Conservation (phyloP, 2,329 filamentous ascomycete genomes). For the Fusarium fujikuroi region DNA sequence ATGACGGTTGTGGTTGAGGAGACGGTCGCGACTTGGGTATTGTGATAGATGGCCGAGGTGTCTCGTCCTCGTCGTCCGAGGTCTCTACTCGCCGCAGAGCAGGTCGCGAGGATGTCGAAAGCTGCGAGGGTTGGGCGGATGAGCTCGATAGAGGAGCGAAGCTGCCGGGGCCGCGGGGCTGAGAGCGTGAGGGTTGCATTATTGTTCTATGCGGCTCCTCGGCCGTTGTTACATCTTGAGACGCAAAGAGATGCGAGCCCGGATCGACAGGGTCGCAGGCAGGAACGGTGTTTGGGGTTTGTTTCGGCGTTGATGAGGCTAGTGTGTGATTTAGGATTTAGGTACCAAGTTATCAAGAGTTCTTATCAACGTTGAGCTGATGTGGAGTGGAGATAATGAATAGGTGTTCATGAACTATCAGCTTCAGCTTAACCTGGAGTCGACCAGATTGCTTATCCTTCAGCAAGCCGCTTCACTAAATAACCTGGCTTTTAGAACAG, state of each 20-base stretch:
- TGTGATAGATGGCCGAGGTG: constrained; percentile 50
- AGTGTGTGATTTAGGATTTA: neutral
- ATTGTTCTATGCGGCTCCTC: constrained; percentile 44
- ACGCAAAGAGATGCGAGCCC: constrained; percentile 10
- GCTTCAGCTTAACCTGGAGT: neutral
- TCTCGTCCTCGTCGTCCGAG: constrained; percentile 43
- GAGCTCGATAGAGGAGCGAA: constrained; percentile 63
- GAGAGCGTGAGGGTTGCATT: constrained; percentile 62
- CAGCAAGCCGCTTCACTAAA: constrained; percentile 14
- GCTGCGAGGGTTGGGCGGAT: constrained; percentile 44
- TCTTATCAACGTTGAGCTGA: constrained; percentile 21
- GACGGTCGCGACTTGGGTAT: constrained; percentile 59
- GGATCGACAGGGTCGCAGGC: neutral
- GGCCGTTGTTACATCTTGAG: constrained; percentile 58
- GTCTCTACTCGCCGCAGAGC: constrained; percentile 50
- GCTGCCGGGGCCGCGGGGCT: constrained; percentile 63
- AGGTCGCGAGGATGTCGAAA: constrained; percentile 45
- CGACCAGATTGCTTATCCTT: neutral
- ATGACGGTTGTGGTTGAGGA: constrained; percentile 44
- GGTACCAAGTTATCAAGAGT: neutral
- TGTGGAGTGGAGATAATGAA: neutral
- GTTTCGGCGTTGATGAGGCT: constrained; percentile 1
- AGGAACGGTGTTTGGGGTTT: neutral
- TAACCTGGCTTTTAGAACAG: neutral
- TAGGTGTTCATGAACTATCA: neutral